Evolutionary conservation across 306 rosid species (phyloP), one percentile per base, ranked within the genome.

Genomic region (Pachyrhizus erosus): DNA sequence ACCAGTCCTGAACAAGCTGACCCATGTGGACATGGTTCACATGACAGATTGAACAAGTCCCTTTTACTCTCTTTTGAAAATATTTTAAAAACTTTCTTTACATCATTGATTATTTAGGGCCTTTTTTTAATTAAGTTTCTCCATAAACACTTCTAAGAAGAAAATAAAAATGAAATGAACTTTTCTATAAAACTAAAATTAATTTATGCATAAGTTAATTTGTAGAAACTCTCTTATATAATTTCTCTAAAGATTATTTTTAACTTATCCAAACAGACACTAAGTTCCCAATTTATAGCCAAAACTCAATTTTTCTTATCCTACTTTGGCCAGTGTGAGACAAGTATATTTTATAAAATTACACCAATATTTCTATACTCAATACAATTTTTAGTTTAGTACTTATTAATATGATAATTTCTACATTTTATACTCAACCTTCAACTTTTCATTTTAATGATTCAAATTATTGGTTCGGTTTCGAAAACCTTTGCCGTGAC

Each of bases 51-150:
- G 14, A 80, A 5, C 42, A 7, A 3, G 15, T 9, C 20, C 42
- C 14, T 61, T 5, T 29, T 20, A 21, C 18, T 58, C 2, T 15
- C 13, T 37, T 34, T 78, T 69, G 7, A 24, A 34, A 48, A 27
- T 31, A 33, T 0, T 31, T 49, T 4, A 29, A 14, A 42, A 46
- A 7, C 37, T 13, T 71, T 46, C 12, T 71, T 46, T 26, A 17
- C 61, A 42, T 12, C 52, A 70, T 43, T 12, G 62, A 27, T 80
- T 31, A 60, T 46, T 80, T 61, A 67, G n/a, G n/a, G n/a, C n/a
- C n/a, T n/a, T n/a, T n/a, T n/a, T n/a, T n/a, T n/a, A n/a, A n/a
- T n/a, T n/a, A n/a, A n/a, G n/a, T n/a, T n/a, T n/a, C n/a, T n/a
- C n/a, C n/a, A n/a, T n/a, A n/a, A n/a, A n/a, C n/a, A n/a, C n/a